Percentiles rank a stretch among this genome's conserved stretches.
phyloP scores from a whole-genome alignment of 2,329 filamentous ascomycete genomes.

The Boeremia lycopersici region DNA sequence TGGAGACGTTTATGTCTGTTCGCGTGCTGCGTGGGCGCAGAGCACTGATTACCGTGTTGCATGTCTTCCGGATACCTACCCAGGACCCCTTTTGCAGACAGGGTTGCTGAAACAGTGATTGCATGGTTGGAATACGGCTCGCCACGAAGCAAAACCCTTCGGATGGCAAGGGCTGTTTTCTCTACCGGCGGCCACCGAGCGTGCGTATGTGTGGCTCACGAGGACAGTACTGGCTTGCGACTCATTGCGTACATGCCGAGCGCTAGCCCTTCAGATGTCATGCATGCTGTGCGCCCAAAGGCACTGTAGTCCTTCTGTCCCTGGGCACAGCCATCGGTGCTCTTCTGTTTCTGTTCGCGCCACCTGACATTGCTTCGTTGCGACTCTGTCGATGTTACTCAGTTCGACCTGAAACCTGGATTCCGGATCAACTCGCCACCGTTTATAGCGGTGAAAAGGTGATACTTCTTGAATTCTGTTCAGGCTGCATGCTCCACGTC shows the following conservation, averaged over 20 bases:
- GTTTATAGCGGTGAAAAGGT: constrained; percentile 19
- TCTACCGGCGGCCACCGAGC: constrained; percentile 5
- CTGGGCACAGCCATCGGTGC: constrained; percentile 15
- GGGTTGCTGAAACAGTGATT: constrained; percentile 30
- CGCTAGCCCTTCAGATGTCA: constrained; percentile 28
- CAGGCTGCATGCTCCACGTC: constrained; percentile 21
- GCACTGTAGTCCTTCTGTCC: constrained; percentile 23
- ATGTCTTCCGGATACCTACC: constrained; percentile 33
- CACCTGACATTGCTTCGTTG: constrained; percentile 21
- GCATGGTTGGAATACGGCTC: constrained; percentile 18
- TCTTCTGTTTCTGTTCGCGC: constrained; percentile 17
- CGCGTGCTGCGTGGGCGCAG: constrained; percentile 42
- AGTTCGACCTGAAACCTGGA: constrained; percentile 41
- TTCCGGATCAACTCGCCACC: constrained; percentile 32
- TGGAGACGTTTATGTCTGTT: constrained; percentile 32
- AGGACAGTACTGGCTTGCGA: constrained; percentile 13
- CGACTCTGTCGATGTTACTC: constrained; percentile 34
- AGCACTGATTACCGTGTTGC: constrained; percentile 37
- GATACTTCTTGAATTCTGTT: constrained; percentile 14
- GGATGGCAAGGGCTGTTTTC: constrained; percentile 3
- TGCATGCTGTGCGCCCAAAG: constrained; percentile 35
- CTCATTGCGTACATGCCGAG: constrained; percentile 28
- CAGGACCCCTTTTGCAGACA: constrained; percentile 24
- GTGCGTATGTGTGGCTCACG: constrained; percentile 21
- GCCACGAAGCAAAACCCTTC: constrained; percentile 13